Evolutionary conservation across 257 asterid species (phyloP).

Genomic region (Cynanchum wilfordii): DNA sequence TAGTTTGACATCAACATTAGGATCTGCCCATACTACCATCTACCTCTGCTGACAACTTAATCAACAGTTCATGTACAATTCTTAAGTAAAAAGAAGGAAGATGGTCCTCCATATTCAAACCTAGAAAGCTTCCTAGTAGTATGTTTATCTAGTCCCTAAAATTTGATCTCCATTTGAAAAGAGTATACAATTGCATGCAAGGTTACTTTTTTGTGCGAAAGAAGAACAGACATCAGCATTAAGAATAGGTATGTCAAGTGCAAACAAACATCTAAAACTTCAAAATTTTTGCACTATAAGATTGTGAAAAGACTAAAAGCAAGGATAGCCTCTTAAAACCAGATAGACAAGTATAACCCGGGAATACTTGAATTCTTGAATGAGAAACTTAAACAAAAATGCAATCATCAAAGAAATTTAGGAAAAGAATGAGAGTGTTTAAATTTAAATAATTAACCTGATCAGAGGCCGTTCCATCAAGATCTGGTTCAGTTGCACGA

Average conservation of each 20-base stretch:
- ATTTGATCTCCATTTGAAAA: no score
- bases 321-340: neutral
- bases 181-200: neutral
- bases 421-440: neutral
- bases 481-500: conserved; percentile 78
- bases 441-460: conserved; percentile 40
- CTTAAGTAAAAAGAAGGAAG: neutral
- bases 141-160: neutral
- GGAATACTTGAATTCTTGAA: no score
- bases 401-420: neutral
- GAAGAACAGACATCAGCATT: neutral
- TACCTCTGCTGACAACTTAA: neutral
- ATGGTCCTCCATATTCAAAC: neutral
- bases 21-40: neutral
- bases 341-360: no score
- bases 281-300: neutral
- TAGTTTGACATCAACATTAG: neutral
- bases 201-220: no score
- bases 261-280: neutral
- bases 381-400: neutral
- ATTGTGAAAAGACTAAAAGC: neutral
- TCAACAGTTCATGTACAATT: neutral
- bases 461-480: conserved; percentile 69
- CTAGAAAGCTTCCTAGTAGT: neutral
- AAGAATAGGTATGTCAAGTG: neutral